Percentiles rank a stretch among this genome's conserved stretches.
Conservation (phyloP, 441 rosid genomes). For the Viola pubescens region DNA sequence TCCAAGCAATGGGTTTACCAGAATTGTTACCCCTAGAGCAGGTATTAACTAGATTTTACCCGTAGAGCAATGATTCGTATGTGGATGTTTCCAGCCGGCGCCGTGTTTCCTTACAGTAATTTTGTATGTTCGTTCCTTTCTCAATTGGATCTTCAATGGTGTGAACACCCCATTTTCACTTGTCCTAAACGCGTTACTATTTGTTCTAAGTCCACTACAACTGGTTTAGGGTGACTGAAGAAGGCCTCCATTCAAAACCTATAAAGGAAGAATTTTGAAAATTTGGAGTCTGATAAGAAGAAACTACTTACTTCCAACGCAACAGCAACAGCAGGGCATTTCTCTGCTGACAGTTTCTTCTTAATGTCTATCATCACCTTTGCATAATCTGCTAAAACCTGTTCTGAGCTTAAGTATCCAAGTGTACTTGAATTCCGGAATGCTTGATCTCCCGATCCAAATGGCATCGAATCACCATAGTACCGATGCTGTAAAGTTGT, state of each 20-base stretch:
- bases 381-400: constrained; percentile 43
- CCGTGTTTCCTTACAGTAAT: too few species aligned
- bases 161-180: too few species aligned
- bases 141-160: too few species aligned
- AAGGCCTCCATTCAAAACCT: not conserved
- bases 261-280: constrained; percentile 20
- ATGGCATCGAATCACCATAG: constrained; percentile 37
- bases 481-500: constrained; percentile 28
- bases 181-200: too few species aligned
- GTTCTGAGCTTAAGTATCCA: constrained; percentile 35
- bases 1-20: not conserved
- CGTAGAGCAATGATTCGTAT: too few species aligned
- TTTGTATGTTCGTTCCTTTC: too few species aligned
- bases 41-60: too few species aligned
- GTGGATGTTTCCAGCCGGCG: too few species aligned
- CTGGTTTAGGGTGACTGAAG: too few species aligned
- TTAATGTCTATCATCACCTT: constrained; percentile 24
- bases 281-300: constrained; percentile 4
- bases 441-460: constrained; percentile 24
- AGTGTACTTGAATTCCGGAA: constrained; percentile 19
- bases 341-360: constrained; percentile 15
- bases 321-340: constrained; percentile 27
- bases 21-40: too few species aligned
- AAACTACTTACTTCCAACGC: constrained; percentile 13
- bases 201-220: too few species aligned